phyloP scores from a whole-genome alignment of 1,139 yeast genomes.

The Candida sanyaensis region DNA sequence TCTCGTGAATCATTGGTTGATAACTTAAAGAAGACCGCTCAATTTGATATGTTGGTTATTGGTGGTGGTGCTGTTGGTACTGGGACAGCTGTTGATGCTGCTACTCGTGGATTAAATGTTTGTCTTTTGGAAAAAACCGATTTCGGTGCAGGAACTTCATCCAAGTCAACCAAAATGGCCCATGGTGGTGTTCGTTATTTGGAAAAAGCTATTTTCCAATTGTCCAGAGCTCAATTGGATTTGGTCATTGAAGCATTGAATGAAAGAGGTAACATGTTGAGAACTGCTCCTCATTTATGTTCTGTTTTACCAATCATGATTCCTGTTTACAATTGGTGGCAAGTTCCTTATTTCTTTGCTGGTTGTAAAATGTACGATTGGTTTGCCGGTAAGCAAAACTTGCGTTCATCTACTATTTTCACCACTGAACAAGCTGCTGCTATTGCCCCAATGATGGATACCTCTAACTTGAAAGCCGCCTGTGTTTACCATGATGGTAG shows the following conservation, averaged over 20 bases:
- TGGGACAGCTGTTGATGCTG: constrained; percentile 92
- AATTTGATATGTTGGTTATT: constrained; percentile 78
- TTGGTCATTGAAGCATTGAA: constrained; percentile 92
- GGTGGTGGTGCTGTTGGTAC: constrained; percentile 98
- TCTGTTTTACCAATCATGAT: constrained; percentile 89
- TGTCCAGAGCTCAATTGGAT: constrained; percentile 88
- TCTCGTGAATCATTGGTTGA: constrained; percentile 35
- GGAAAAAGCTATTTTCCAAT: constrained; percentile 90
- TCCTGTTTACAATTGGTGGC: constrained; percentile 96
- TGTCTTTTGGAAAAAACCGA: constrained; percentile 85
- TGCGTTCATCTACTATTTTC: constrained; percentile 76
- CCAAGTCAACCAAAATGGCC: constrained; percentile 95
- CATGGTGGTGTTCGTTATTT: constrained; percentile 97
- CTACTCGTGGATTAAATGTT: constrained; percentile 86
- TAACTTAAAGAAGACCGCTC: constrained; percentile 36
- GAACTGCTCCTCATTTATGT: constrained; percentile 92
- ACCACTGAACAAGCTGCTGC: constrained; percentile 68
- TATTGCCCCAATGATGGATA: constrained; percentile 87
- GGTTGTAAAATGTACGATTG: constrained; percentile 93
- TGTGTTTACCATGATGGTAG: constrained; percentile 95
- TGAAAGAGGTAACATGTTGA: constrained; percentile 86
- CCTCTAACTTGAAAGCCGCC: constrained; percentile 80
- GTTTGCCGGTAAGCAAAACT: constrained; percentile 88
- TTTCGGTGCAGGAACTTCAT: constrained; percentile 90
- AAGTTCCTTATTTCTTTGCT: constrained; percentile 88